Conservation (phyloP, 345 rosid species). For the Lepidium africanum region DNA sequence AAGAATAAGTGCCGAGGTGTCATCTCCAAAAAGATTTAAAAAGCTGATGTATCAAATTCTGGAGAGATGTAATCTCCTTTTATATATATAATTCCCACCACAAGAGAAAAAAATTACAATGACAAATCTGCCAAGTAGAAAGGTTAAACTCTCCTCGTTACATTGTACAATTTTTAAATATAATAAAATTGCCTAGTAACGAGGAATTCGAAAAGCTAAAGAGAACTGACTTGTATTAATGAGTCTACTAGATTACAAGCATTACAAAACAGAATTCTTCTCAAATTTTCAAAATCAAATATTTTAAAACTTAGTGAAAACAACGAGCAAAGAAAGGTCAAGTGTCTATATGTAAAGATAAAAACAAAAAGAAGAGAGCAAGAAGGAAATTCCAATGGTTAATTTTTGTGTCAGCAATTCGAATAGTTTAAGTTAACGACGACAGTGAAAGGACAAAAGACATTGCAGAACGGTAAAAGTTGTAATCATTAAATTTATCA, state of each 20-base stretch:
- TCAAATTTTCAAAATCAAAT: not conserved
- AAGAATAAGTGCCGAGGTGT: too few relatives aligned
- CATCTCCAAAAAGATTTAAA: too few relatives aligned
- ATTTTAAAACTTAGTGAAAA: not conserved
- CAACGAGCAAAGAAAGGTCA: not conserved
- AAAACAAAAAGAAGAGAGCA: conserved; percentile 23
- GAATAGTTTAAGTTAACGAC: conserved; percentile 21
- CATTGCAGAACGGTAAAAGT: conserved; percentile 21
- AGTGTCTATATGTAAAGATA: not conserved
- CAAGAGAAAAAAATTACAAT: too few relatives aligned
- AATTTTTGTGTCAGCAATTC: conserved; percentile 27
- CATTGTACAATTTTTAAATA: not conserved
- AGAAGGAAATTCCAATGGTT: conserved; percentile 24
- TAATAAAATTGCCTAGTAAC: not conserved
- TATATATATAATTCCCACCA: too few relatives aligned
- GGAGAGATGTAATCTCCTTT: too few relatives aligned
- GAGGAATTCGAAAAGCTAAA: not conserved
- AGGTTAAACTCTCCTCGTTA: not conserved
- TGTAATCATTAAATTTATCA: conserved; percentile 28
- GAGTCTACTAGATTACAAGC: conserved; percentile 3
- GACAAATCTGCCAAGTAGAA: not conserved
- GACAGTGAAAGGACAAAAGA: conserved; percentile 27
- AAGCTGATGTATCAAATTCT: too few relatives aligned
- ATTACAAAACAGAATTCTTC: not conserved
- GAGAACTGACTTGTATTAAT: conserved; percentile 1